Base-by-base conservation (phyloP, 768 basidiomycete genomes). In the Dentipellis fragilis region DNA sequence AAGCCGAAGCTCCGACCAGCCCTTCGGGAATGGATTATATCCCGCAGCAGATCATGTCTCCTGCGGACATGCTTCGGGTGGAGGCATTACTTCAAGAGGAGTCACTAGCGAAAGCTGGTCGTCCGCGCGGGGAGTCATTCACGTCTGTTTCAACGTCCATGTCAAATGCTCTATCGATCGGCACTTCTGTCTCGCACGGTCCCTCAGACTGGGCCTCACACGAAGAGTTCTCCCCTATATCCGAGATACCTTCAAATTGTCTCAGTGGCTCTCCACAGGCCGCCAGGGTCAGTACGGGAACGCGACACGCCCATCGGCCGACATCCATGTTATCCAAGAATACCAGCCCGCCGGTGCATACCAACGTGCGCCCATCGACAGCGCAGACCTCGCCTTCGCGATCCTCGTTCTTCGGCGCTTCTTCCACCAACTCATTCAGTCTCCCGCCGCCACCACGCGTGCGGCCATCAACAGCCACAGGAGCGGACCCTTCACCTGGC, bases 21-120 rank as follows among this genome's bases (percentile, higher is more conserved):
- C 71, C 74, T 6, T 64, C 58, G 46, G 75, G 74, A 56, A 72
- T 68, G 14, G 83, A 84, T 29, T 82, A 83, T 65, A 72, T 69
- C 4, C 81, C 83, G 8, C 81, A 84, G 64, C 78, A 78, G 40
- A 87, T 86, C 58, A 76, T 86, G 76, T 80, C 83, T 14, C 79
- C 81, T 21, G 82, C 80, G 16, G 81, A 85, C 55, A 75, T 85
- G 72, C 74, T 80, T 19, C 73, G 75, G 65, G 68, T 86, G 10
- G 84, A 85, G 62, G 80, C 78, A 45, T 72, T 75, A 57, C 60
- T 66, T 62, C 78, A 57, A 47, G 67, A 65, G 77, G 65, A 63
- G 49, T 54, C 46, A 52, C 46, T 21, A 56, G 39, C 17, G 59
- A 52, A 34, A 48, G 48, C 8, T 57, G 29, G 59, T 17, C 52